Evolutionary conservation across 805 yeast species (phyloP).

Genomic region (Candida ulmi): DNA sequence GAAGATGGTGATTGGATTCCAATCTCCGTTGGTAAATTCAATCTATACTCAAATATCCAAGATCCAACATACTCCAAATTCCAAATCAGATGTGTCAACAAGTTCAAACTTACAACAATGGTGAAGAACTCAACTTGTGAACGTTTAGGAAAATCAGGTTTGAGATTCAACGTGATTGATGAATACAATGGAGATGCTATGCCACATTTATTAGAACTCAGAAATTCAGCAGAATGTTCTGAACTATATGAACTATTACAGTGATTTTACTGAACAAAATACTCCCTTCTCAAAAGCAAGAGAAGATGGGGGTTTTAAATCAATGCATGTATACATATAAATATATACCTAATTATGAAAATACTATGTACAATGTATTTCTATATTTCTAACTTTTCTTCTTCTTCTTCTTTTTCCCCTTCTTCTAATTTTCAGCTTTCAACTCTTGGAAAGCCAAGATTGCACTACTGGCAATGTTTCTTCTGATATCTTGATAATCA

Average conservation of each 20-base stretch:
- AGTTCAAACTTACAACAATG: slow-evolving; percentile 3
- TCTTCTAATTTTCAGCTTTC: not conserved
- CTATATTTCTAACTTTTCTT: too few species aligned
- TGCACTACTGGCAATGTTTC: slow-evolving; percentile 78
- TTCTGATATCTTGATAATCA: slow-evolving; percentile 82
- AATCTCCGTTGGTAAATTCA: slow-evolving; percentile 16
- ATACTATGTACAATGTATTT: too few species aligned
- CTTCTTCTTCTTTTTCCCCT: too few species aligned
- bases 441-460: slow-evolving; percentile 36
- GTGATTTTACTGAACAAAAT: not conserved
- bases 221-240: slow-evolving; percentile 13
- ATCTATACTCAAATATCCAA: slow-evolving; percentile 13
- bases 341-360: too few species aligned
- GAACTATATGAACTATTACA: slow-evolving; percentile 17
- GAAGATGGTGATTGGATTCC: slow-evolving; percentile 22
- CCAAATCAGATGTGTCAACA: slow-evolving; percentile 6
- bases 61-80: slow-evolving; percentile 19
- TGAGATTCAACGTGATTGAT: slow-evolving; percentile 13
- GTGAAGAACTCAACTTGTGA: slow-evolving; percentile 14
- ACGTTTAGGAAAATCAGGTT: slow-evolving; percentile 20
- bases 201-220: slow-evolving; percentile 20
- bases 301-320: too few species aligned
- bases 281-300: too few species aligned
- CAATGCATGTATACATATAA: too few species aligned
- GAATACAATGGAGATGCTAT: slow-evolving; percentile 14